phyloP scores from a whole-genome alignment of 2,329 filamentous ascomycete species.

The Exutisphaerella laricina region DNA sequence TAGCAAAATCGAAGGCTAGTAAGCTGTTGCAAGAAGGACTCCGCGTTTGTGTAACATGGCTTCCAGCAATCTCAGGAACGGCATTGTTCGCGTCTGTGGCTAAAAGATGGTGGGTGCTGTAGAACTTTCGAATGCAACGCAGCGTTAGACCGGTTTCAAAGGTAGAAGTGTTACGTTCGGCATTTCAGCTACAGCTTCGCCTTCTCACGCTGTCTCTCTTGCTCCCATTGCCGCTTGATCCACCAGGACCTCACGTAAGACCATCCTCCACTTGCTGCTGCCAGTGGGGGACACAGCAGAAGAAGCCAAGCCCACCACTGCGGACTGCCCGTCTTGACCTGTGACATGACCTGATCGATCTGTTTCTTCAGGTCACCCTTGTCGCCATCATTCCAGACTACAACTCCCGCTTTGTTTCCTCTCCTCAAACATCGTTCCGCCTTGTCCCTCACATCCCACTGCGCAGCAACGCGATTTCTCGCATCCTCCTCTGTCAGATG shows the following conservation, averaged over 20 bases:
- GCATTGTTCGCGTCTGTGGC: too few relatives aligned
- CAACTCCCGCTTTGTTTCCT: constrained; percentile 59
- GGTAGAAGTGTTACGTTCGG: too few relatives aligned
- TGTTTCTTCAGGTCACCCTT: constrained; percentile 63
- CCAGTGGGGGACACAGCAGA: constrained; percentile 67
- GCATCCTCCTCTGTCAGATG: constrained; percentile 83
- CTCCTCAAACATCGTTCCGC: constrained; percentile 66
- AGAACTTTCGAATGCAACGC: too few relatives aligned
- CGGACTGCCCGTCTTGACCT: constrained; percentile 60
- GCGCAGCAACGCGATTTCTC: constrained; percentile 75
- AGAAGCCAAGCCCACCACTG: constrained; percentile 77
- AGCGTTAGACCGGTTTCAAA: too few relatives aligned
- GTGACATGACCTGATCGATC: constrained; percentile 60
- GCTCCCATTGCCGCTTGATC: constrained; percentile 67
- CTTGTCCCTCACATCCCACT: constrained; percentile 81
- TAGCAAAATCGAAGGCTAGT: too few relatives aligned
- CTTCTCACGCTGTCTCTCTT: constrained; percentile 50
- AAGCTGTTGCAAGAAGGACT: too few relatives aligned
- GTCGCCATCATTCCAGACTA: constrained; percentile 85
- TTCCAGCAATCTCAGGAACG: too few relatives aligned
- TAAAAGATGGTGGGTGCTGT: too few relatives aligned
- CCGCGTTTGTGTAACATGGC: too few relatives aligned
- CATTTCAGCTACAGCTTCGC: constrained; percentile 56
- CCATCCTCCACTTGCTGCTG: constrained; percentile 62
- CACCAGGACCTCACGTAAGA: constrained; percentile 66